Evolutionary conservation across 2,329 filamentous ascomycete genomes (phyloP).

Genomic region (Fusarium veterinarium): DNA sequence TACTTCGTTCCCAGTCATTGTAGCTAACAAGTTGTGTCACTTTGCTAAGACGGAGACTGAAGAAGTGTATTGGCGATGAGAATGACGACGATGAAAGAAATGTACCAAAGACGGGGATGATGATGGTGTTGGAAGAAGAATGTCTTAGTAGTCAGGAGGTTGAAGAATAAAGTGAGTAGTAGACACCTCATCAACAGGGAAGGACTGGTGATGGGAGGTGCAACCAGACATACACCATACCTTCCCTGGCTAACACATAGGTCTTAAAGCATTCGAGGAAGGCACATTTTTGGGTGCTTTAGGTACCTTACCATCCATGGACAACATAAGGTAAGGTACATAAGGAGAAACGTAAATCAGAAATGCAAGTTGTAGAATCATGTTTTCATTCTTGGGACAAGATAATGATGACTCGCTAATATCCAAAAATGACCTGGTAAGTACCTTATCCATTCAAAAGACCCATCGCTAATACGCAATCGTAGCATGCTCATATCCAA

Average conservation of each 20-base stretch:
- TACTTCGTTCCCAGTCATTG: too few relatives aligned
- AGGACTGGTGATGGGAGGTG: not conserved
- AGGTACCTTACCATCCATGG: not conserved
- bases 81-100: not conserved
- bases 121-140: not conserved
- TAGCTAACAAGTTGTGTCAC: too few relatives aligned
- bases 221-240: not conserved
- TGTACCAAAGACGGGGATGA: not conserved
- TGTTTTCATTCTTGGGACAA: conserved; percentile 16
- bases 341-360: not conserved
- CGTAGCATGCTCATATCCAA: not conserved
- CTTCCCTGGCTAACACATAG: not conserved
- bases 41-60: not conserved
- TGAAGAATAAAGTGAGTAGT: not conserved
- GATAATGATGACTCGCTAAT: conserved; percentile 4
- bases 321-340: too few relatives aligned
- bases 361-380: not conserved
- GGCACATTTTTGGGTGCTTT: not conserved
- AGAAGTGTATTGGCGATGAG: not conserved
- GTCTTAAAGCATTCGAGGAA: not conserved
- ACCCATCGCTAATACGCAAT: conserved; percentile 17
- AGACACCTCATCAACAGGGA: not conserved
- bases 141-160: not conserved
- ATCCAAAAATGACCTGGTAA: conserved; percentile 7
- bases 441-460: not conserved